Conservation (phyloP, 2,329 filamentous ascomycete species). For the Acephala macrosclerotiorum region DNA sequence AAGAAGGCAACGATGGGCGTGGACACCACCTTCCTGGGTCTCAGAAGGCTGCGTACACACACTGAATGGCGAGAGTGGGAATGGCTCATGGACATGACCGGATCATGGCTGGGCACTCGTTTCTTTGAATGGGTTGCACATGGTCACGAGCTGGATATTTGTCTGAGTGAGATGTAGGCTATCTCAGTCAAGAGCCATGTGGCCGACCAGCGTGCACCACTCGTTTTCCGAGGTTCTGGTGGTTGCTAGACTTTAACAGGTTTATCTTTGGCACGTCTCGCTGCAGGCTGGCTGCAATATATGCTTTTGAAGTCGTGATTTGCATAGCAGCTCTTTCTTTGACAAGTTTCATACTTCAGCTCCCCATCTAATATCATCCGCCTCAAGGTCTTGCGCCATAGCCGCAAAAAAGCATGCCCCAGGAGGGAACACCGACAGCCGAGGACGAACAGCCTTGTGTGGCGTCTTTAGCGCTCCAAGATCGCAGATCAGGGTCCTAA, state of each 20-base stretch:
- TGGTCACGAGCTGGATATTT: slow-evolving; percentile 5
- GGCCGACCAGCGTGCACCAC: too few relatives aligned
- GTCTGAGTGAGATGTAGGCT: neutral
- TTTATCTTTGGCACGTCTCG: neutral
- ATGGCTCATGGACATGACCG: neutral
- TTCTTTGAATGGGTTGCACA: slow-evolving; percentile 8
- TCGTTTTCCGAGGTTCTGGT: too few relatives aligned
- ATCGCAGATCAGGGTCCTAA: neutral
- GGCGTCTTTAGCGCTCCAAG: slow-evolving; percentile 1
- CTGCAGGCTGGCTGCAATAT: too few relatives aligned
- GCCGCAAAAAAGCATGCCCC: neutral
- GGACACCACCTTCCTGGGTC: neutral
- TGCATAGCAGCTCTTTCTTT: neutral
- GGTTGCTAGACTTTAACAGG: neutral
- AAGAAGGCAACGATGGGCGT: neutral
- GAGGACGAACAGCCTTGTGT: neutral
- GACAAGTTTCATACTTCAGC: neutral
- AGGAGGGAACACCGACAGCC: neutral
- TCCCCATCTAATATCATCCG: neutral
- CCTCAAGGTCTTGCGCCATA: neutral
- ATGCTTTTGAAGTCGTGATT: neutral
- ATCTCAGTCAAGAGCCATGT: neutral
- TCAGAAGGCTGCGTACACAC: neutral
- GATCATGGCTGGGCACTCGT: neutral
- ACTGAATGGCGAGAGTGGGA: neutral